Base-by-base conservation (phyloP, 148 eudicot genomes). In the Spergularia marina region DNA sequence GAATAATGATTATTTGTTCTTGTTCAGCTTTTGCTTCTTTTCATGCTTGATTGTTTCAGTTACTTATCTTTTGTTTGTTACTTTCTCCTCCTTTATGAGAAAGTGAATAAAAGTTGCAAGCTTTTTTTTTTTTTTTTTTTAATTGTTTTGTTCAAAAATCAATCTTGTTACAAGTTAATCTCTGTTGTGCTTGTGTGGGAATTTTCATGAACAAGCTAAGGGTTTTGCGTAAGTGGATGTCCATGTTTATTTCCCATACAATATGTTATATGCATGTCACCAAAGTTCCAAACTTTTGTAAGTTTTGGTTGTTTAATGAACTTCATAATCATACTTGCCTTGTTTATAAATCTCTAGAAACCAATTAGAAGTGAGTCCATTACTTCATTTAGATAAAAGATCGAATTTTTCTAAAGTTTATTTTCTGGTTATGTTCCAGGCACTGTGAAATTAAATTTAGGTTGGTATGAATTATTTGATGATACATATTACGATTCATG, bases 41-140 rank as follows among this genome's bases (percentile, higher is more conserved):
- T 71, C 20, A 9, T 40, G 12, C 21, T 15, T 56, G 23, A 11
- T 39, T n/a, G 10, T 44, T 41, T 14, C 12, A 68, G 30, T 49
- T 49, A 40, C 70, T 47, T 23, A 6, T 20, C 16, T 52, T 51
- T 52, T 10, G 14, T 4, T 25, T 6, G 47, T 12, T 49, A 16
- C 5, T 52, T 44, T 30, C 1, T 65, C n/a, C 1, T 58, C 34
- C 15, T n/a, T 18, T 70, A 9, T 36, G 2, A 10, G 54, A 7
- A 40, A 36, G 18, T 11, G 13, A n/a, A 36, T 30, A 6, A 74
- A 79, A 68, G 78, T 68, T 68, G 58, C 56, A 21, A 62, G 41
- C 78, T 65, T 23, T 23, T 76, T 70, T 9, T 76, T 64, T 9
- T 9, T 21, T 36, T 23, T 76, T 70, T 9, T 76, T 64, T 9